phyloP scores from a whole-genome alignment of 2,329 filamentous ascomycete species.

The Xylariaceae sp. region DNA sequence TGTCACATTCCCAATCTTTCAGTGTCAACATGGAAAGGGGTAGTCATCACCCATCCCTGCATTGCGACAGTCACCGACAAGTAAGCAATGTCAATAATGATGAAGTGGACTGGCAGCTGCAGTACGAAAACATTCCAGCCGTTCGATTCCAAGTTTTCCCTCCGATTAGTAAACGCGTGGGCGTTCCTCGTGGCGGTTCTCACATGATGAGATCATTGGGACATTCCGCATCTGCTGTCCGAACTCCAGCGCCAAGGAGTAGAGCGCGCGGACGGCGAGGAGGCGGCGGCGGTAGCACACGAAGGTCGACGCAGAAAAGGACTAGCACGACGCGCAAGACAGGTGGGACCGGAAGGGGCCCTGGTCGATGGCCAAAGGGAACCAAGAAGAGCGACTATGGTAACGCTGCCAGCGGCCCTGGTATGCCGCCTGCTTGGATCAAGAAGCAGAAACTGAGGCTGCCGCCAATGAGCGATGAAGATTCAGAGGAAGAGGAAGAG shows the following conservation, averaged over 20 bases:
- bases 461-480: conserved; percentile 6
- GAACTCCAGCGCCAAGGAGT: conserved; percentile 30
- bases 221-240: conserved; percentile 31
- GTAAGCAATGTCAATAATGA: conserved; percentile 23
- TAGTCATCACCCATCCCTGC: conserved; percentile 20
- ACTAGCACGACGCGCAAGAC: conserved; percentile 45
- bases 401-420: conserved; percentile 60
- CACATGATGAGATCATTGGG: conserved; percentile 34
- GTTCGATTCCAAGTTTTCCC: conserved; percentile 76
- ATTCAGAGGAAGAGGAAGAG: conserved; percentile 23
- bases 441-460: conserved; percentile 28
- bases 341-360: conserved; percentile 59
- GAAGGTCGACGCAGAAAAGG: conserved; percentile 37
- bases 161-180: conserved; percentile 49
- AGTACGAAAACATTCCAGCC: conserved; percentile 57
- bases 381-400: conserved; percentile 65
- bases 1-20: conserved; percentile 25
- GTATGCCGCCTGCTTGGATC: conserved; percentile 54
- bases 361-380: conserved; percentile 62
- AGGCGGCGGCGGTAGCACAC: conserved; percentile 27
- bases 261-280: conserved; percentile 39
- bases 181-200: conserved; percentile 41
- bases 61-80: conserved; percentile 14
- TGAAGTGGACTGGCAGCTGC: conserved; percentile 40
- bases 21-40: conserved; percentile 26